Conservation (phyloP, 2,329 filamentous ascomycete species). For the Ceratocystis alfenasii region DNA sequence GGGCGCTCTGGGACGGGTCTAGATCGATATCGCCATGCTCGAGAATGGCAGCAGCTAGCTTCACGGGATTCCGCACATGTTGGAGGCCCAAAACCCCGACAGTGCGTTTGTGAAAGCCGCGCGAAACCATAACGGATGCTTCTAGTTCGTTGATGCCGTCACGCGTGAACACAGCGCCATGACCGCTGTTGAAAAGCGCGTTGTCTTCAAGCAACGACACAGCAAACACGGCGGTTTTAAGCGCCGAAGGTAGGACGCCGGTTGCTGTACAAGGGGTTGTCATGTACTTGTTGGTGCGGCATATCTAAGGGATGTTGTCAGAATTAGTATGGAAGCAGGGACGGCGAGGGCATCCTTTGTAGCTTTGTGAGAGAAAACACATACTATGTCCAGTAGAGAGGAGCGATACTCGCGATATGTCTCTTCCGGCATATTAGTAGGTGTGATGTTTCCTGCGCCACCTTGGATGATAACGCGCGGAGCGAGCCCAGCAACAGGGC, state of each 20-base stretch:
- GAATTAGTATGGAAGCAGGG: neutral
- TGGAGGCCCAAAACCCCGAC: conserved; percentile 64
- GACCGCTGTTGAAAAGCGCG: conserved; percentile 71
- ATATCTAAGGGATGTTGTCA: conserved; percentile 30
- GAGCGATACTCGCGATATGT: conserved; percentile 47
- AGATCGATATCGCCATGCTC: conserved; percentile 52
- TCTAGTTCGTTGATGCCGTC: conserved; percentile 77
- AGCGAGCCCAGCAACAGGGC: conserved; percentile 26
- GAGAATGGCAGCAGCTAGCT: conserved; percentile 59
- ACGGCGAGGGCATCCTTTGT: no score
- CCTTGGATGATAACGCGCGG: conserved; percentile 60
- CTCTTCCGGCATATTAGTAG: conserved; percentile 44
- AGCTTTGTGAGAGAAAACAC: neutral
- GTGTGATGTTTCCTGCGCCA: conserved; percentile 58
- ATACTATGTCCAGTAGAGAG: conserved; percentile 50
- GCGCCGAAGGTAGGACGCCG: conserved; percentile 41
- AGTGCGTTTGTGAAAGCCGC: conserved; percentile 59
- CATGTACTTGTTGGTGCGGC: conserved; percentile 38
- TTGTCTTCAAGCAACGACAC: conserved; percentile 67
- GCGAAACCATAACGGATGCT: conserved; percentile 73
- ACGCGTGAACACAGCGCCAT: conserved; percentile 75
- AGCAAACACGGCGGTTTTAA: conserved; percentile 64
- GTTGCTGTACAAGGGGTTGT: conserved; percentile 26
- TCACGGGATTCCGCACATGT: conserved; percentile 67
- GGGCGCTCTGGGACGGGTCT: conserved; percentile 30